Base-by-base conservation (phyloP, 148 eudicot genomes). In the Silene conica region DNA sequence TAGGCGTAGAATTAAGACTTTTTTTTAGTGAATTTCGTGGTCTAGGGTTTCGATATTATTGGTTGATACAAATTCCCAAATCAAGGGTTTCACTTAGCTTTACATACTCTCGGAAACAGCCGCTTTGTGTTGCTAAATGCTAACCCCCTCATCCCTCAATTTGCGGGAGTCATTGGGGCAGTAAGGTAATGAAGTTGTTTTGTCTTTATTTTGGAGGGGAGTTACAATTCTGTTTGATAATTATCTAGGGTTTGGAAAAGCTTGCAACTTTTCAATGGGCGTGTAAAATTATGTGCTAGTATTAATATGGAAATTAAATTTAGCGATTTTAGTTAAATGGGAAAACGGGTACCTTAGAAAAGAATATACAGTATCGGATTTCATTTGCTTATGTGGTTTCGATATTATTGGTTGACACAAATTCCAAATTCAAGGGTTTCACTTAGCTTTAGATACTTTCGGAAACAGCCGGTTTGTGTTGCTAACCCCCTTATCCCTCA, bases 171-270 rank as follows among this genome's bases (percentile, higher is more conserved):
- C 41, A 34, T 34, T 34, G 41, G 4, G 41, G 41, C 6, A 34
- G 5, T 34, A 34, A 34, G 41, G 41, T 1, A 34, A 34, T 38
- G 43, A 0, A 5, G 43, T 65, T 20, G 58, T 4, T 21, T 68
- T 68, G n/a, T 46, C 34, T 48, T 68, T 46, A 68, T 46, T 68
- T 68, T 68, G n/a, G 56, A 46, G 11, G 11, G 14, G 8, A 45
- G 14, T 48, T 68, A 6, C 5, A 13, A 43, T 22, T 23, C 26
- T 18, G 57, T 46, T 19, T 46, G 31, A 48, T 10, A 46, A 12
- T 68, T 48, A 23, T 68, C 0, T 23, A 25, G 71, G 28, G 11
- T 46, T 19, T 20, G n/a, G 15, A 9, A 68, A 68, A 68, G 56
- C 14, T 68, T 68, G 12, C 9, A 45, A 1, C 56, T 68, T 67